These are phyloP conservation scores for Diplotaxis tenuifolia DNA, from an alignment of 345 rosid genomes.

Conservation along the genomic window DNA sequence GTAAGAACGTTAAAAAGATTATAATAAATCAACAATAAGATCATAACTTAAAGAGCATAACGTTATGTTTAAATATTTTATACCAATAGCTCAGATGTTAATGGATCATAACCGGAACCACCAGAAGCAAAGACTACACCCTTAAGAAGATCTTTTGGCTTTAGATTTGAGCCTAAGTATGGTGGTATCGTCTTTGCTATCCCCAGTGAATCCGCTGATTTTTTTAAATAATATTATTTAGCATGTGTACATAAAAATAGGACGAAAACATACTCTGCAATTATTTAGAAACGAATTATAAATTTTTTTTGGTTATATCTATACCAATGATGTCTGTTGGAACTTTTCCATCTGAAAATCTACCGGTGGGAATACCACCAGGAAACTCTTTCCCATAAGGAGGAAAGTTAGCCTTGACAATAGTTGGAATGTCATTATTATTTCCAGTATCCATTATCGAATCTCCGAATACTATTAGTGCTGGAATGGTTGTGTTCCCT, in stretches of 20 bases:
- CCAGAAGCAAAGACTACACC: conserved; percentile 34
- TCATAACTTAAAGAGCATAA: background rate
- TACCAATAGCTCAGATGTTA: conserved; percentile 31
- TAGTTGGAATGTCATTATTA: conserved; percentile 26
- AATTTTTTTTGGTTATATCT: too few relatives aligned
- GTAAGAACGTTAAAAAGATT: background rate
- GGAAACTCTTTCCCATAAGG: conserved; percentile 30
- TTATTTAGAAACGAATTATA: background rate
- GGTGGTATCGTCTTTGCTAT: conserved; percentile 34
- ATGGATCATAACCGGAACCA: conserved; percentile 35
- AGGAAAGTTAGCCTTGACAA: conserved; percentile 15
- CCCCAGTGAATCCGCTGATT: conserved; percentile 24
- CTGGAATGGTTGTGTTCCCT: conserved; percentile 15
- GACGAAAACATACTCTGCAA: background rate
- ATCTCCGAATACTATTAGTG: conserved; percentile 36
- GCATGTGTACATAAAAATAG: background rate
- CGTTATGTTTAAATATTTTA: background rate
- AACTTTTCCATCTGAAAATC: conserved; percentile 32
- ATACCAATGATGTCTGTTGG: conserved; percentile 35
- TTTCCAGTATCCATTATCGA: conserved; percentile 37
- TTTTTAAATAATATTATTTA: background rate
- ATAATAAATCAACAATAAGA: background rate
- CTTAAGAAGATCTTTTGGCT: conserved; percentile 27
- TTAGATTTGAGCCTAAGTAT: conserved; percentile 15
- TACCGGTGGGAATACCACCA: conserved; percentile 24